Base-by-base conservation (phyloP, 2,329 filamentous ascomycete genomes). In the Pseudogymnoascus sp. region DNA sequence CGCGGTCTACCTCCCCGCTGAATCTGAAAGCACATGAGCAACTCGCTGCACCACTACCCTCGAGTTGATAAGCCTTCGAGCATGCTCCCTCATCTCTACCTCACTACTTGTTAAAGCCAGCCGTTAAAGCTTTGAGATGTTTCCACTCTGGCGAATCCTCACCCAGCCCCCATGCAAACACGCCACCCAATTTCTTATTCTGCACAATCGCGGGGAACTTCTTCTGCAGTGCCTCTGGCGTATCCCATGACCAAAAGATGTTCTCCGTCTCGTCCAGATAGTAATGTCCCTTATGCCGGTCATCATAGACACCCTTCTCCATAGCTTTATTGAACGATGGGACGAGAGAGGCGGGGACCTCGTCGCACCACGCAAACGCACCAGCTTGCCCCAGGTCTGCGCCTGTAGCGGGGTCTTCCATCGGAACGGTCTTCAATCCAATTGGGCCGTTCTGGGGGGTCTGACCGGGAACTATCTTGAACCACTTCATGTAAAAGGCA, bases 171-270 rank as follows among this genome's bases (percentile, higher is more conserved):
- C 87, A 91, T 0, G 87, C 87, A 78, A 91, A 90, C 4, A 89
- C 82, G 14, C 89, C 88, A 1, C 88, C 87, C 0, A 91, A 71
- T 1, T 75, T 72, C 68, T 80, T 78, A 32, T 76, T 75, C 30
- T 77, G 74, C 2, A 89, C 77, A 35, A 91, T 78, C 4, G 79
- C 70, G 3, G 78, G 73, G 62, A 90, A 83, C 74, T 91, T 91
- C 61, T 76, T 74, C 11, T 71, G 66, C 58, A 91, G 85, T 11
- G 84, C 77, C 6, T 77, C 76, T 0, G 80, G 77, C 0, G 84
- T 88, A 63, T 91, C 89, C 77, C 85, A 91, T 0, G 86, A 86
- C 88, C 88, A 91, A 80, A 88, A 91, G 30, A 86, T 70, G 60
- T 79, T 73, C 65, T 82, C 76, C 4, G 74, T 64, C 0, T 70